Evolutionary conservation across 306 rosid genomes (phyloP).

Genomic region (Trifolium dubium): DNA sequence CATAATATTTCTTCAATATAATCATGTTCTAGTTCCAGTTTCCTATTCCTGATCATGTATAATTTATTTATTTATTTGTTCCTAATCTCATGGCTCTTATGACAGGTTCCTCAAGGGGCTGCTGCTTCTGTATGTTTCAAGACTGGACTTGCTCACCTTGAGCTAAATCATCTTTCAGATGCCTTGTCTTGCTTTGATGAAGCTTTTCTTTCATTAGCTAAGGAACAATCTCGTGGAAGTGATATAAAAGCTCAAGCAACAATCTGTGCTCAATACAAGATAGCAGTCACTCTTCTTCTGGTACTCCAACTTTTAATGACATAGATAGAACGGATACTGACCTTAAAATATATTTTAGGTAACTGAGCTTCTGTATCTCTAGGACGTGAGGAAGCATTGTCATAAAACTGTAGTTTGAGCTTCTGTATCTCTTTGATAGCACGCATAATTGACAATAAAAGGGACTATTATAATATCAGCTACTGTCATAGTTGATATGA

Average conservation of each 20-base stretch:
- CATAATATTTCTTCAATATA: slow-evolving; percentile 18
- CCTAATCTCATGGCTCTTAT: slow-evolving; percentile 41
- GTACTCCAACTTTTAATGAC: slow-evolving; percentile 50
- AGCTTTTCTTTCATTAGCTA: slow-evolving; percentile 92
- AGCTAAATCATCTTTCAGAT: slow-evolving; percentile 93
- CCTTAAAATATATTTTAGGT: slow-evolving; percentile 20
- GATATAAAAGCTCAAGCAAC: slow-evolving; percentile 98
- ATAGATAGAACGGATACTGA: slow-evolving; percentile 21
- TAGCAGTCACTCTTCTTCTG: slow-evolving; percentile 92
- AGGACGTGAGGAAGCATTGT: slow-evolving; percentile 25
- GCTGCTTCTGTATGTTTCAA: slow-evolving; percentile 88
- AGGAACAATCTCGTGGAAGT: slow-evolving; percentile 94
- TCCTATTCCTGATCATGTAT: slow-evolving; percentile 19
- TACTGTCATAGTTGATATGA: neutral
- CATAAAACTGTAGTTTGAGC: slow-evolving; percentile 14
- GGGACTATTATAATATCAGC: slow-evolving; percentile 15
- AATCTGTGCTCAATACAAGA: slow-evolving; percentile 97
- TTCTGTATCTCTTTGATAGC: slow-evolving; percentile 12
- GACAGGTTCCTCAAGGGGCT: slow-evolving; percentile 96
- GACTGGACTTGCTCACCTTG: slow-evolving; percentile 96
- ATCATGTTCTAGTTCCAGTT: slow-evolving; percentile 35
- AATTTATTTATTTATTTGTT: slow-evolving; percentile 15
- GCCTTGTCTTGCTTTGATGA: slow-evolving; percentile 95
- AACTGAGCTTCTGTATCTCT: slow-evolving; percentile 39
- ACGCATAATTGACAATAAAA: slow-evolving; percentile 1